Evolutionary conservation across 2,329 filamentous ascomycete species (phyloP).

Genomic region (Balansia obtecta): DNA sequence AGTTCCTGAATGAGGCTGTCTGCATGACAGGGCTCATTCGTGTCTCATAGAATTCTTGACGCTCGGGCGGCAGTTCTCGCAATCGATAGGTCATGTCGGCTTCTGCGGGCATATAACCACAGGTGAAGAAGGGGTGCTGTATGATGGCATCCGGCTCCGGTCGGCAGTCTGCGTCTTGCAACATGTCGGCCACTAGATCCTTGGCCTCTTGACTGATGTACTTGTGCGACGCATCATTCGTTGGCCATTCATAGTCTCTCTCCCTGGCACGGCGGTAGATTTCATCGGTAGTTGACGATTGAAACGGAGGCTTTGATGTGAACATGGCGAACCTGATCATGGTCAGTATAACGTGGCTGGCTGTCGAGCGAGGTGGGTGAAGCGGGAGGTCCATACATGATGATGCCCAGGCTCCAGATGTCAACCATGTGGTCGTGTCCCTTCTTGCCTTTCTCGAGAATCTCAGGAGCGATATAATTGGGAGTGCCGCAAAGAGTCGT

Average conservation of each 20-base stretch:
- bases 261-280: conserved; percentile 63
- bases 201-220: conserved; percentile 65
- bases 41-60: conserved; percentile 43
- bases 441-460: conserved; percentile 84
- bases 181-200: conserved; percentile 63
- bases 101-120: conserved; percentile 57
- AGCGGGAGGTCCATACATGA: conserved; percentile 52
- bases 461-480: conserved; percentile 96
- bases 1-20: conserved; percentile 34
- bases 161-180: conserved; percentile 62
- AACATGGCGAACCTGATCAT: conserved; percentile 74
- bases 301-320: conserved; percentile 90
- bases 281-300: conserved; percentile 78
- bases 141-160: conserved; percentile 69
- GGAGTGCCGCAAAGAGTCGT: conserved; percentile 94
- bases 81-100: conserved; percentile 46
- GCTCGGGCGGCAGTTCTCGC: conserved; percentile 43
- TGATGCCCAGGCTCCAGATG: conserved; percentile 95
- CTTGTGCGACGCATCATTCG: conserved; percentile 49
- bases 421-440: conserved; percentile 97
- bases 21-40: conserved; percentile 33
- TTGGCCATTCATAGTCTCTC: conserved; percentile 71
- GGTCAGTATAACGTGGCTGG: conserved; percentile 1
- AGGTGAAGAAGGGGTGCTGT: conserved; percentile 66
- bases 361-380: neutral